Base-by-base conservation (phyloP, 805 yeast species). In the Saturnispora ahearnii region DNA sequence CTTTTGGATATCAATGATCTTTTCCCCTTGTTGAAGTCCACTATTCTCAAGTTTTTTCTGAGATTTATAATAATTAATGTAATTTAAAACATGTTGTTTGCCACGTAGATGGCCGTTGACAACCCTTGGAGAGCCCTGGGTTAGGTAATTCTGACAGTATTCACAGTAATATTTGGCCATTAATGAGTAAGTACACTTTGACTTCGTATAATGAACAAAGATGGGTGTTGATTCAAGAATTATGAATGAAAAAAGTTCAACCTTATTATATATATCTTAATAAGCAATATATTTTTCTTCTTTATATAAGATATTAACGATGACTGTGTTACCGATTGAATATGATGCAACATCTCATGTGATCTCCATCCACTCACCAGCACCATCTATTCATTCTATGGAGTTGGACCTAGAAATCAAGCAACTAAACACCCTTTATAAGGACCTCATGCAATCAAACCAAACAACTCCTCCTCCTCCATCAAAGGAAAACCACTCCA, bases 41-140 rank as follows among this genome's bases (percentile, higher is more conserved):
- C 1, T 8, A 26, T 26, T 26, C 6, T 26, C 29, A 26, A 1
- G 29, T 8, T 3, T 3, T 26, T 26, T 26, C 29, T 26, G 29
- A 6, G 29, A 26, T 26, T 36, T 36, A 22, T 18, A 38, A n/a
- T 38, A 38, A 22, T n/a, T 24, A 7, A 24, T 12, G 13, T 38
- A 38, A 51, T 45, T 45, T 11, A 77, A 74, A 41, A 85, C 70
- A 64, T 88, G 96, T 63, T 85, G 82, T 57, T 77, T 79, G 9
- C 96, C 96, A 37, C 75, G 69, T 40, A 85, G 64, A 65, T 88
- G 96, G 40, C 88, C 81, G 59, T 84, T 82, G 22, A 96, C 68
- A 49, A 88, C 96, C 67, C 93, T 84, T 58, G 79, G 71, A n/a
- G 93, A 84, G 65, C 87, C 96, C 62, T 88, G 96, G 1, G 96